phyloP scores from a whole-genome alignment of 805 yeast species.

The Saccharomycopsis sp. region DNA sequence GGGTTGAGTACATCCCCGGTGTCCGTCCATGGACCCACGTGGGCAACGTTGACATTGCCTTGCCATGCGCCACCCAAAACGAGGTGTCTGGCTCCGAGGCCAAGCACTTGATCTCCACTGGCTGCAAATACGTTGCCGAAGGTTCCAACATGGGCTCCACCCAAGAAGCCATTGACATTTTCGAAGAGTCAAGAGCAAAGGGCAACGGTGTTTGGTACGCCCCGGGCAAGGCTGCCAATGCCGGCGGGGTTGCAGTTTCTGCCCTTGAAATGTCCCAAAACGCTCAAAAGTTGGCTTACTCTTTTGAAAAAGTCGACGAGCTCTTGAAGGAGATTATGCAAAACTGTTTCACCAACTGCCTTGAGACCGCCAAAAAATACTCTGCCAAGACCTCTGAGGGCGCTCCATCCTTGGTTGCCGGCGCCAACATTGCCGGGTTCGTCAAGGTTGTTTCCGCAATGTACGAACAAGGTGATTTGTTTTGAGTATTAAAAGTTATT shows the following conservation, averaged over 20 bases:
- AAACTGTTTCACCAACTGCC: slow-evolving; percentile 86
- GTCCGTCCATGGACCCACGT: slow-evolving; percentile 95
- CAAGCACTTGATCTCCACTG: slow-evolving; percentile 83
- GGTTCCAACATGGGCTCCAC: slow-evolving; percentile 99
- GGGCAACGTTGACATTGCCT: slow-evolving; percentile 88
- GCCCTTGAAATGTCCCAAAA: slow-evolving; percentile 99
- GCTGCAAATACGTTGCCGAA: slow-evolving; percentile 90
- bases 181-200: slow-evolving; percentile 68
- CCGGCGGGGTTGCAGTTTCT: slow-evolving; percentile 99
- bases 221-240: slow-evolving; percentile 98
- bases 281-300: slow-evolving; percentile 89
- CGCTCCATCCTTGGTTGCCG: slow-evolving; percentile 92
- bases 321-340: slow-evolving; percentile 90
- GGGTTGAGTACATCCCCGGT: slow-evolving; percentile 79
- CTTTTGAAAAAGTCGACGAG: slow-evolving; percentile 83
- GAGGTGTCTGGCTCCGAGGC: slow-evolving; percentile 98
- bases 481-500: slow-evolving; percentile 20
- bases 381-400: slow-evolving; percentile 56
- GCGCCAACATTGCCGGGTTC: slow-evolving; percentile 99
- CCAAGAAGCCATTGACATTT: slow-evolving; percentile 90
- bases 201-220: slow-evolving; percentile 84
- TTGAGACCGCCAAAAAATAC: slow-evolving; percentile 76
- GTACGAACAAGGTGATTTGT: slow-evolving; percentile 90
- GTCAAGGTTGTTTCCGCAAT: slow-evolving; percentile 97
- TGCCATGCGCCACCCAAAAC: slow-evolving; percentile 98